phyloP scores from a whole-genome alignment of 768 basidiomycete genomes.

The Fistulinella prunicolor region DNA sequence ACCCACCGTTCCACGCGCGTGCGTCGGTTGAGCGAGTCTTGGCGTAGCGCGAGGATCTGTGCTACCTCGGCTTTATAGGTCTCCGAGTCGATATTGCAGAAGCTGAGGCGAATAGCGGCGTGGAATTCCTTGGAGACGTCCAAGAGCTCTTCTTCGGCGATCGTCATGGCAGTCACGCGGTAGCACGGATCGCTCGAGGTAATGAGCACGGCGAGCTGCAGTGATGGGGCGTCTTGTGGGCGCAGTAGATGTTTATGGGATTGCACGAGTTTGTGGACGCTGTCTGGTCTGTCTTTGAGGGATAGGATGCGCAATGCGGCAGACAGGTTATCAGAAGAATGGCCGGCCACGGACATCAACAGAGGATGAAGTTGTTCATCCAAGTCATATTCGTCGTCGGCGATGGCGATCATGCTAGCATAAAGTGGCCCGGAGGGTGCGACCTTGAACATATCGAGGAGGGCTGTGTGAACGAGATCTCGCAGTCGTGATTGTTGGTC shows the following conservation, averaged over 20 bases:
- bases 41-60: conserved; percentile 44
- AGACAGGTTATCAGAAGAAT: conserved; percentile 49
- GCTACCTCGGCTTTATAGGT: conserved; percentile 39
- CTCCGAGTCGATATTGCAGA: conserved; percentile 46
- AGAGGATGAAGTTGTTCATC: conserved; percentile 35
- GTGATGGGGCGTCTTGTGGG: conserved; percentile 47
- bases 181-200: conserved; percentile 32
- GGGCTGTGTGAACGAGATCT: conserved; percentile 41
- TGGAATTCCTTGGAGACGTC: conserved; percentile 44
- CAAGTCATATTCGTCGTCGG: conserved; percentile 31
- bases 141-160: conserved; percentile 52
- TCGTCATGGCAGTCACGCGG: conserved; percentile 34
- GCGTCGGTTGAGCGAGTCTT: conserved; percentile 38
- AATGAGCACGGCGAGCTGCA: conserved; percentile 45
- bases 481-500: conserved; percentile 41
- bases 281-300: conserved; percentile 31
- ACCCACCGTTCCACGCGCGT: conserved; percentile 53
- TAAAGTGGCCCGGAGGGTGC: conserved; percentile 49
- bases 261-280: conserved; percentile 43
- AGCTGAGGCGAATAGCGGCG: conserved; percentile 42
- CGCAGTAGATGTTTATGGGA: conserved; percentile 55
- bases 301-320: conserved; percentile 55
- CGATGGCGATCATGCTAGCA: conserved; percentile 39
- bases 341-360: conserved; percentile 41
- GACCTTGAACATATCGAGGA: conserved; percentile 48